A percentile compares a stretch with the other conserved stretches of the same genome.
These are phyloP conservation scores for Sungouiella blattae DNA, from an alignment of 805 yeast species.

Conservation along the genomic window DNA sequence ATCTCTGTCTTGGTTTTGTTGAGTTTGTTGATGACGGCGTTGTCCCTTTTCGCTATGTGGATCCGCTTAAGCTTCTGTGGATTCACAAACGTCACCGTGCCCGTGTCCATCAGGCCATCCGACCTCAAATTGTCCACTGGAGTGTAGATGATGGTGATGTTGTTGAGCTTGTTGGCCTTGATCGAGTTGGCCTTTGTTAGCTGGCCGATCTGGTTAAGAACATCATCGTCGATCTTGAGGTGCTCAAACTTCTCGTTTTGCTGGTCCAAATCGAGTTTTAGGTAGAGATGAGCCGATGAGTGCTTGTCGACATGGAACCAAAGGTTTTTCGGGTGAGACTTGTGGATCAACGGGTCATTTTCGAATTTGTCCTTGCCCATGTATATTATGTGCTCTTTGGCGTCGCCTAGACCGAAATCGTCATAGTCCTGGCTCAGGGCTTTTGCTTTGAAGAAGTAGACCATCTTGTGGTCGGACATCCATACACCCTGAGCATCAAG, in stretches of 20 bases:
- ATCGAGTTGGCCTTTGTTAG: slow-evolving; percentile 76
- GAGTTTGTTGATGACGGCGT: slow-evolving; percentile 56
- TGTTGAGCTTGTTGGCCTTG: slow-evolving; percentile 66
- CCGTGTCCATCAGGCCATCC: slow-evolving; percentile 69
- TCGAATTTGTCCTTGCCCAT: slow-evolving; percentile 78
- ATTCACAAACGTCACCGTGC: slow-evolving; percentile 73
- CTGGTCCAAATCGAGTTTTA: slow-evolving; percentile 50
- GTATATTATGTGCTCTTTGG: slow-evolving; percentile 32
- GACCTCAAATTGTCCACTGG: slow-evolving; percentile 70
- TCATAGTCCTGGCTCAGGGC: slow-evolving; percentile 8
- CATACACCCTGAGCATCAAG: too few relatives aligned
- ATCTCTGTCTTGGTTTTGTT: slow-evolving; percentile 62
- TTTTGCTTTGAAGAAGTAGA: slow-evolving; percentile 15
- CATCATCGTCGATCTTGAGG: slow-evolving; percentile 35
- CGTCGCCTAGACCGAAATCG: slow-evolving; percentile 17
- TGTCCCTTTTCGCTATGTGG: slow-evolving; percentile 54
- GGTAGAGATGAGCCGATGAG: slow-evolving; percentile 75
- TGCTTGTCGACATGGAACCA: slow-evolving; percentile 83
- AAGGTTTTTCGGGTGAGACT: slow-evolving; percentile 61
- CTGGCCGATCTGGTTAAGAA: slow-evolving; percentile 56
- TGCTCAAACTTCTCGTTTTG: slow-evolving; percentile 41
- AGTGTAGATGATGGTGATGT: slow-evolving; percentile 65
- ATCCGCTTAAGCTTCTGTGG: slow-evolving; percentile 50
- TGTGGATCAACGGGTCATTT: slow-evolving; percentile 50
- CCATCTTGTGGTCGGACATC: too few relatives aligned